Evolutionary conservation across 192 early-diverging fungal genomes (phyloP), one percentile per base, ranked within the genome.

Genomic region (Backusella mclennaniae): DNA sequence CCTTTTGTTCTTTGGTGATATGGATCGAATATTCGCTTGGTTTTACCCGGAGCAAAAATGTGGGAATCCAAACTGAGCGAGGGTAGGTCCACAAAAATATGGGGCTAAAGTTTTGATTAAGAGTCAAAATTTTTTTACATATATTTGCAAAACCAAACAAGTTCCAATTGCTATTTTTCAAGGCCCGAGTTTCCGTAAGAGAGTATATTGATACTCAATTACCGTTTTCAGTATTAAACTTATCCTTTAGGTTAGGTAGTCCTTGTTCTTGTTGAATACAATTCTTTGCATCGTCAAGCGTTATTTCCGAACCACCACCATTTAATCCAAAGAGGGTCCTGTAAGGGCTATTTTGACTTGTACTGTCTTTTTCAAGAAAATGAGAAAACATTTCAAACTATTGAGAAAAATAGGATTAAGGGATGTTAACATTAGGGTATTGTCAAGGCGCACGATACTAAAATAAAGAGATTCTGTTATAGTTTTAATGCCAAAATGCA

Each of bases 161-260:
- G 49, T 69, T 76, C 74, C 74, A 76, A 41, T 67, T 66, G 67
- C 26, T 44, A 19, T 66, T 15, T 69, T 29, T 66, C 19, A 76
- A 29, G 39, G 44, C 21, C 7, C 35, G 67, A 26, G 67, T 44
- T 29, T 68, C 21, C 7, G 46, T 35, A 9, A 35, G 67, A 36
- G 66, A 67, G 21, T 14, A 76, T 19, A 3, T 11, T 21, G 38
- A 68, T 76, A 17, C 29, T 29, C n/a, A 17, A 11, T 46, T 53
- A 9, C 12, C 66, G 26, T 35, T 49, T 46, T 35, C 17, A 66
- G 31, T 31, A 23, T 42, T 17, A 21, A 17, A 38, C 3, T 14
- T n/a, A 53, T 53, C 6, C 17, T 53, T 53, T 19, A 53, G n/a
- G 8, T 21, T 21, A 21, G 19, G 17, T 23, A 17, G 14, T 1